These are phyloP conservation scores for Apiosordaria backusii DNA, from an alignment of 495 filamentous ascomycete genomes.

Conservation along the genomic window DNA sequence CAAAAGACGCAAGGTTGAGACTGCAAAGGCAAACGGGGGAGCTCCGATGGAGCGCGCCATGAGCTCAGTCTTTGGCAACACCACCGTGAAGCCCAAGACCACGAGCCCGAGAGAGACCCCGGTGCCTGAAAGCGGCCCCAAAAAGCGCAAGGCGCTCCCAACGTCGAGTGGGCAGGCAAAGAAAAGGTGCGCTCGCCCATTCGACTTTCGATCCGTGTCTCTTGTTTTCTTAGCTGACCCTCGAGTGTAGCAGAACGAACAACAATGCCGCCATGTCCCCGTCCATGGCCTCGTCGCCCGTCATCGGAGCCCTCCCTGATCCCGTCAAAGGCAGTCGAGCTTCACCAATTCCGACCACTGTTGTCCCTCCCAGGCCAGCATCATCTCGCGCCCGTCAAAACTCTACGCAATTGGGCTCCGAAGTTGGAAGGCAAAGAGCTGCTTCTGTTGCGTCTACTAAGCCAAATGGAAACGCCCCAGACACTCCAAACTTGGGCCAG, in stretches of 20 bases:
- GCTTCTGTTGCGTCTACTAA: constrained; percentile 59
- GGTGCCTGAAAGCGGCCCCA: constrained; percentile 50
- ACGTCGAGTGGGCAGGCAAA: constrained; percentile 59
- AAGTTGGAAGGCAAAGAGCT: constrained; percentile 54
- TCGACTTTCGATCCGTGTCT: neutral
- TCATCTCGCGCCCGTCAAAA: constrained; percentile 68
- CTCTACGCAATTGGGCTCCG: constrained; percentile 52
- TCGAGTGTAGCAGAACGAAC: constrained; percentile 27
- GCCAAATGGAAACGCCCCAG: constrained; percentile 25
- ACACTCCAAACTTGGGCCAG: constrained; percentile 24
- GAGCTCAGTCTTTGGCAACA: constrained; percentile 53
- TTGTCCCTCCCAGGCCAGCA: constrained; percentile 49
- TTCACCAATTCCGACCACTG: constrained; percentile 38
- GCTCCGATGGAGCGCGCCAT: constrained; percentile 67
- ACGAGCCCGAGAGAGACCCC: constrained; percentile 62
- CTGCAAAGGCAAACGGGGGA: constrained; percentile 50
- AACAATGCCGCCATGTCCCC: constrained; percentile 54
- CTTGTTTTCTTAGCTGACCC: constrained; percentile 13
- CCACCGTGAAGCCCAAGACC: constrained; percentile 49
- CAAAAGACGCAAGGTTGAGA: constrained; percentile 81
- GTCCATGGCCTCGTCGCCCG: constrained; percentile 66
- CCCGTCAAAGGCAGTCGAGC: constrained; percentile 37
- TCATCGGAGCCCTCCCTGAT: constrained; percentile 60
- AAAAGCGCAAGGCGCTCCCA: constrained; percentile 68
- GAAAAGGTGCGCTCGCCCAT: constrained; percentile 58